phyloP scores from a whole-genome alignment of 768 basidiomycete species.

The Chiua virens region DNA sequence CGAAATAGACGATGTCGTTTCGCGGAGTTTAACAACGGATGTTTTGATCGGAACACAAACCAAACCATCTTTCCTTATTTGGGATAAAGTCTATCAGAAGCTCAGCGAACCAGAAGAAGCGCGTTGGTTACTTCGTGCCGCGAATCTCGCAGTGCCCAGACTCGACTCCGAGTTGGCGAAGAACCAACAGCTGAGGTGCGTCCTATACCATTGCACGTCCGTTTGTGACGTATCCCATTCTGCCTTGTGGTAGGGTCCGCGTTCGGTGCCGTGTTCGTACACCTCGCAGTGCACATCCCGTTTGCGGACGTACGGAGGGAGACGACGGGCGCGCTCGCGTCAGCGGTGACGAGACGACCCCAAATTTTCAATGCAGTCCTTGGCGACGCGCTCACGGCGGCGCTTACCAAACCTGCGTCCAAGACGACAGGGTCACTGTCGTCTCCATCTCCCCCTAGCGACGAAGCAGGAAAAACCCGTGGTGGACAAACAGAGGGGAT shows the following conservation, averaged over 20 bases:
- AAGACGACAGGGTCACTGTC: constrained; percentile 17
- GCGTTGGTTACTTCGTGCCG: constrained; percentile 71
- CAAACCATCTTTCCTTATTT: constrained; percentile 85
- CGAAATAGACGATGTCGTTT: constrained; percentile 43
- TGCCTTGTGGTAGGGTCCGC: constrained; percentile 43
- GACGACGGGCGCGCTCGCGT: constrained; percentile 43
- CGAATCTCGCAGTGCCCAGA: constrained; percentile 47
- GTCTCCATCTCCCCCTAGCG: neutral
- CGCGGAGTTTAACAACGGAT: constrained; percentile 48
- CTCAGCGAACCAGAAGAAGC: constrained; percentile 61
- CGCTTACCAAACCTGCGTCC: constrained; percentile 42
- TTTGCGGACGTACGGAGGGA: constrained; percentile 53
- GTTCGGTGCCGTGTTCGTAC: constrained; percentile 65
- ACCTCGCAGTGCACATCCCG: constrained; percentile 63
- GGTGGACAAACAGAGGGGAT: constrained; percentile 51
- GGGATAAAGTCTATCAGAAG: constrained; percentile 86
- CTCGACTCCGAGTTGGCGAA: constrained; percentile 52
- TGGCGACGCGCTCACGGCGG: constrained; percentile 55
- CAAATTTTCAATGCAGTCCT: constrained; percentile 51
- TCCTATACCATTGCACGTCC: neutral
- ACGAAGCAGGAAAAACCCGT: constrained; percentile 41
- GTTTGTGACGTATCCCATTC: no score
- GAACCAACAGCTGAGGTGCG: constrained; percentile 55
- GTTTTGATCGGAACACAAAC: constrained; percentile 46
- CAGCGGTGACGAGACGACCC: constrained; percentile 41